Percentiles rank a stretch among this genome's conserved stretches.
phyloP scores from a whole-genome alignment of 2,329 filamentous ascomycete species.

The Tolypocladium ovalisporum region DNA sequence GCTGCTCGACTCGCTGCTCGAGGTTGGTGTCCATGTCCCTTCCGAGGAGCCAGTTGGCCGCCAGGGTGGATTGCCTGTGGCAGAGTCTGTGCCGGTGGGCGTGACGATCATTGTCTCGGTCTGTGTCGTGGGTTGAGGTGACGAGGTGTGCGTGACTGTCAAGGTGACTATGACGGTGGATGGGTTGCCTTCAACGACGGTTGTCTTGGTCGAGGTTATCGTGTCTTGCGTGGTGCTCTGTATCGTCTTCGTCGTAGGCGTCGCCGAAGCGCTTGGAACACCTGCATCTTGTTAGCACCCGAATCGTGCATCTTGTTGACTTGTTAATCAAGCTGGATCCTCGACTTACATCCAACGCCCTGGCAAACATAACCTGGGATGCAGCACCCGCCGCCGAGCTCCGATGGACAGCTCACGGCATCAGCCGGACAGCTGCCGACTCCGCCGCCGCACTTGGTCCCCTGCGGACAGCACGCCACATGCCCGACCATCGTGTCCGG shows the following conservation, averaged over 20 bases:
- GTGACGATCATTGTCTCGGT: conserved; percentile 23
- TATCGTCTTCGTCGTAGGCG: conserved; percentile 8
- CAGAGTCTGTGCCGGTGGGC: conserved; percentile 23
- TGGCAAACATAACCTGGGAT: conserved; percentile 60
- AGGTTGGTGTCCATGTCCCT: conserved; percentile 25
- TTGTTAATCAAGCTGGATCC: background rate
- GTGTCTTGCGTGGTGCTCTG: conserved; percentile 14
- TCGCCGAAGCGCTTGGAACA: conserved; percentile 21
- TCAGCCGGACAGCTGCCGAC: conserved; percentile 52
- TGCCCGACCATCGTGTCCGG: conserved; percentile 51
- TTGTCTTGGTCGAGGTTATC: conserved; percentile 28
- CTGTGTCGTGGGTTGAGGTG: conserved; percentile 24
- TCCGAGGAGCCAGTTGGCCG: conserved; percentile 22
- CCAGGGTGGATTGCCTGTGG: conserved; percentile 32
- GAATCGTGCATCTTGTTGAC: background rate
- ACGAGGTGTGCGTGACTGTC: conserved; percentile 24
- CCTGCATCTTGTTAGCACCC: conserved; percentile 9
- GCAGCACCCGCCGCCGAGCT: conserved; percentile 65
- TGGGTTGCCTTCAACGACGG: conserved; percentile 21
- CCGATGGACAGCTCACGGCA: conserved; percentile 53
- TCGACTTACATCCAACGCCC: conserved; percentile 55
- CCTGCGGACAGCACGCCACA: conserved; percentile 65
- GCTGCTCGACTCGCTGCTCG: conserved; percentile 24
- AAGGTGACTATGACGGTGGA: conserved; percentile 30
- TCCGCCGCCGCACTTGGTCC: conserved; percentile 49